Evolutionary conservation across 2,329 filamentous ascomycete species (phyloP).

Genomic region (Aspergillus uvarum): DNA sequence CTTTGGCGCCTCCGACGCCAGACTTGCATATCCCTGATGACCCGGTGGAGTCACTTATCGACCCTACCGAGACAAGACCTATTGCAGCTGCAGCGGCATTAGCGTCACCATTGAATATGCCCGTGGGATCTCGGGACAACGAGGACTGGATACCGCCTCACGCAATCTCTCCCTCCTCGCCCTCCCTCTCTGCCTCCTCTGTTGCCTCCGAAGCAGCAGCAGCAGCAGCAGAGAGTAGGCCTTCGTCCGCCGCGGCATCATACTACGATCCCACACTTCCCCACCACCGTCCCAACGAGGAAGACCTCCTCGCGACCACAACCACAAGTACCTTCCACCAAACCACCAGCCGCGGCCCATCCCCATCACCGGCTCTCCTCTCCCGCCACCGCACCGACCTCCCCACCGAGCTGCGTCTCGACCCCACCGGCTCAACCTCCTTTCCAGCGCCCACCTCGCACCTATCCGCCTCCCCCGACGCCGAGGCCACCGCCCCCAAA

Average conservation of each 20-base stretch:
- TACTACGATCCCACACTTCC: constrained; percentile 47
- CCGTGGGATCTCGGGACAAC: constrained; percentile 23
- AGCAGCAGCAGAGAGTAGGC: background rate
- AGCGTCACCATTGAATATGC: background rate
- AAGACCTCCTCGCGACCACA: constrained; percentile 2
- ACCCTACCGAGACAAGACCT: constrained; percentile 1
- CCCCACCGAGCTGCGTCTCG: constrained; percentile 40
- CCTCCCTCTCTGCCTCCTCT: constrained; percentile 1
- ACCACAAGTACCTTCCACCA: background rate
- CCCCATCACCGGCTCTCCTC: background rate
- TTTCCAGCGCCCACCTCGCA: constrained; percentile 34
- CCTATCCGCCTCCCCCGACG: constrained; percentile 29
- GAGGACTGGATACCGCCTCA: constrained; percentile 6
- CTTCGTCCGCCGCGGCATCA: constrained; percentile 4
- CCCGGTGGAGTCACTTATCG: constrained; percentile 11
- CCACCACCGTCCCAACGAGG: constrained; percentile 46
- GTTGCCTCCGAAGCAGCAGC: background rate
- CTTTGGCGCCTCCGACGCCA: constrained; percentile 26
- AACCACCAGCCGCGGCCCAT: background rate
- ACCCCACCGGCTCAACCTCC: constrained; percentile 34
- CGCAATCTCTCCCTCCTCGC: constrained; percentile 5
- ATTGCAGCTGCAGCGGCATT: background rate
- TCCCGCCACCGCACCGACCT: constrained; percentile 24
- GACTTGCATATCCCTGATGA: constrained; percentile 24
- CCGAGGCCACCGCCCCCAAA: constrained; percentile 36